phyloP scores from a whole-genome alignment of 345 rosid species.

The Rhodomyrtus tomentosa region DNA sequence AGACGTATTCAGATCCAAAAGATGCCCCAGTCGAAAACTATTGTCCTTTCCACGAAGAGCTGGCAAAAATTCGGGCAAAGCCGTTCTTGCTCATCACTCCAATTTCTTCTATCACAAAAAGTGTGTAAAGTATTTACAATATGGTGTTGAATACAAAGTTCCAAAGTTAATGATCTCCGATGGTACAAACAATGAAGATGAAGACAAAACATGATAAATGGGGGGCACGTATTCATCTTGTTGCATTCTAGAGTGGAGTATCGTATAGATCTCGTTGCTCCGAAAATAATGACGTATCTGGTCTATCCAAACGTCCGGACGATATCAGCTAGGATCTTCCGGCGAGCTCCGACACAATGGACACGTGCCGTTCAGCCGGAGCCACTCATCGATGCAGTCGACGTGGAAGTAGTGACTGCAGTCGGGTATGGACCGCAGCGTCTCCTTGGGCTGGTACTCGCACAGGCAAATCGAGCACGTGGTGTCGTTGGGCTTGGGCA shows the following conservation, averaged over 20 bases:
- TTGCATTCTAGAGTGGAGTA: not conserved
- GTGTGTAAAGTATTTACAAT: not conserved
- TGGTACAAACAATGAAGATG: not conserved
- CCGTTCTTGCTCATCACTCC: not conserved
- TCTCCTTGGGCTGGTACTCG: slow-evolving; percentile 9
- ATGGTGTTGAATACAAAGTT: not conserved
- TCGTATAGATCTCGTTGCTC: not conserved
- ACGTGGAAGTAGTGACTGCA: slow-evolving; percentile 11
- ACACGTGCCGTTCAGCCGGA: slow-evolving; percentile 1
- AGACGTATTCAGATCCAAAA: not conserved
- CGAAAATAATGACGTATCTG: not conserved
- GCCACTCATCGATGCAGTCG: slow-evolving; percentile 10
- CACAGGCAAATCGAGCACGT: slow-evolving; percentile 8
- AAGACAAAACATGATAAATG: not conserved
- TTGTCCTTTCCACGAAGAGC: not conserved
- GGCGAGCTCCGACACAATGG: slow-evolving; percentile 7
- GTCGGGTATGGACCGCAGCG: slow-evolving; percentile 5
- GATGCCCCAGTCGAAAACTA: not conserved
- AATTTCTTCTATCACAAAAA: not conserved
- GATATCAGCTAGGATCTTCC: not conserved
- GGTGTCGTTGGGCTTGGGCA: slow-evolving; percentile 5
- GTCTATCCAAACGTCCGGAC: not conserved
- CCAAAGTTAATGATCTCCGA: not conserved
- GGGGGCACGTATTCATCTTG: not conserved
- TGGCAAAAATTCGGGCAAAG: not conserved